Evolutionary conservation across 2,329 filamentous ascomycete genomes (phyloP).

Genomic region (Arthroderma uncinatum): DNA sequence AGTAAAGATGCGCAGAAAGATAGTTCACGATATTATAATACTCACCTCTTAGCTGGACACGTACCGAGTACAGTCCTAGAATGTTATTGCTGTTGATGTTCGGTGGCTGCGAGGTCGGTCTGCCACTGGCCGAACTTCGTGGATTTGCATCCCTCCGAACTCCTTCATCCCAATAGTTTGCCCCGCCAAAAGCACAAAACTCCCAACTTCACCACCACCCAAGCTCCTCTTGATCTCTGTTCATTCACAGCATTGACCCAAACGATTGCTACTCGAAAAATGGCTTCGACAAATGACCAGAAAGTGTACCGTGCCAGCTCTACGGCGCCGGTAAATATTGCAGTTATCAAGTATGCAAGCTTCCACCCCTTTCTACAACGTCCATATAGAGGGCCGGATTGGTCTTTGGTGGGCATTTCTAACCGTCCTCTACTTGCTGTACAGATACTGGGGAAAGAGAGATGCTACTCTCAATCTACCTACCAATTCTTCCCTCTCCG

Average conservation of each 20-base stretch:
- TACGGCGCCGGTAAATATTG: conserved; percentile 95
- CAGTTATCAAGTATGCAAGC: conserved; percentile 72
- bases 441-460: conserved; percentile 92
- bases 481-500: conserved; percentile 93
- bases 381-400: conserved; percentile 6
- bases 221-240: background rate
- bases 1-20: too few relatives aligned
- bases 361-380: conserved; percentile 15
- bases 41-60: too few relatives aligned
- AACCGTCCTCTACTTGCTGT: background rate
- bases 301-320: conserved; percentile 82
- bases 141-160: background rate
- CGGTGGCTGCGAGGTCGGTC: background rate
- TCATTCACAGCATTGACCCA: background rate
- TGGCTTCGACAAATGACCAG: conserved; percentile 17
- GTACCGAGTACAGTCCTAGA: too few relatives aligned
- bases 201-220: background rate
- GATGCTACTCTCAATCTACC: conserved; percentile 89
- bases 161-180: background rate
- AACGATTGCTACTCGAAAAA: background rate
- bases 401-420: background rate
- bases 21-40: too few relatives aligned
- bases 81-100: too few relatives aligned
- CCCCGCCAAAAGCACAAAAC: background rate
- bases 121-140: background rate